Evolutionary conservation across 805 yeast species (phyloP), one percentile per base, ranked within the genome.

Genomic region (Candida qinlingensis): DNA sequence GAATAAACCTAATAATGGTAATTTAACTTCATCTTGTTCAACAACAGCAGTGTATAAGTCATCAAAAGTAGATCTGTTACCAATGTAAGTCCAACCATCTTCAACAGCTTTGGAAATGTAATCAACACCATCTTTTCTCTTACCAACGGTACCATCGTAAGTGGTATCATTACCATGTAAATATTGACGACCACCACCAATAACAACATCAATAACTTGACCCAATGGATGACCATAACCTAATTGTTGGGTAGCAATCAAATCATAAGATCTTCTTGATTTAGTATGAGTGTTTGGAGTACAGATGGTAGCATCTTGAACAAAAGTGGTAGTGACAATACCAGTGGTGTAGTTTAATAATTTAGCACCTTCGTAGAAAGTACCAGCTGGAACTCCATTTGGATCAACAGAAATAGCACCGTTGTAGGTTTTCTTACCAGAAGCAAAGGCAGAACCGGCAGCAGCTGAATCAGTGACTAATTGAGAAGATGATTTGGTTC

Each of bases 261-360:
- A 71, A 60, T 85, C 90, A 62, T 85, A 90, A 67, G 85, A 87
- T 52, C 67, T 74, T 62, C 97, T 77, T 61, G 71, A 75, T 58
- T 78, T 81, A 19, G 74, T 94, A 62, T 90, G 97, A 1, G 96
- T 62, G 48, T 87, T 80, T 65, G 89, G 91, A 2, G 90, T 80
- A 30, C 96, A 96, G 2, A 96, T 96, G 0, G 97, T 91, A 30
- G 97, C 97, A 64, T 90, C 97, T 34, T 96, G 88, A 50, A 90
- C 79, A 52, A 95, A 77, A 1, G 97, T 90, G 39, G 96, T 90
- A 25, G 89, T 96, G 36, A 90, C 97, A 50, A 90, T 71, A 4
- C 97, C 97, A 0, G 97, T 91, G 56, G 74, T 68, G 67, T 81
- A 87, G 8, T 96, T 96, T 49, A 76, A 71, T 48, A 85, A 70